These are phyloP conservation scores for Xylaria sp. DNA, from an alignment of 2,329 filamentous ascomycete genomes.

Conservation along the genomic window DNA sequence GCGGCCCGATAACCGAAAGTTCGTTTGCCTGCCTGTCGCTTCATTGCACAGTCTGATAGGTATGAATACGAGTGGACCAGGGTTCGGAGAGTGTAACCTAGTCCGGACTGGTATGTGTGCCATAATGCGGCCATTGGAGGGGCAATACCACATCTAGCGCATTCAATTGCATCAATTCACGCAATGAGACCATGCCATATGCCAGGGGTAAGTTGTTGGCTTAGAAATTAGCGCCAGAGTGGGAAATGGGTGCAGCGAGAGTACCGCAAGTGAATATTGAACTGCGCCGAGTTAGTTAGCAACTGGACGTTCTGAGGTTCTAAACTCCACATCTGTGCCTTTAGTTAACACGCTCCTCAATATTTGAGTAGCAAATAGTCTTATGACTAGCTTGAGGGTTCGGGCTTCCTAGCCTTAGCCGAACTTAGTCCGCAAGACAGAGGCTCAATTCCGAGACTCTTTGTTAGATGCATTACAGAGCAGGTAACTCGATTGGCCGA, in stretches of 20 bases:
- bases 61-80: background rate
- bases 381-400: background rate
- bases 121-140: background rate
- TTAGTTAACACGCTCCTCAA: background rate
- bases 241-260: background rate
- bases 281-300: background rate
- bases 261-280: background rate
- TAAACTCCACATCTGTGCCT: background rate
- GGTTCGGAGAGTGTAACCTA: background rate
- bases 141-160: background rate
- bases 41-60: conserved; percentile 5
- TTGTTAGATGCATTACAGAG: background rate
- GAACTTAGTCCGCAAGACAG: background rate
- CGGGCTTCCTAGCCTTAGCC: background rate
- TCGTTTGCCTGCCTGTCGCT: background rate
- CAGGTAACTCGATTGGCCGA: background rate
- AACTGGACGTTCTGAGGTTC: background rate
- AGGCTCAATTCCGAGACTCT: background rate
- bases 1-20: background rate
- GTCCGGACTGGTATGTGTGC: background rate
- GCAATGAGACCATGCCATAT: background rate
- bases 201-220: background rate
- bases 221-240: background rate
- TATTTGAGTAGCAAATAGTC: background rate
- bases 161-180: background rate